Base-by-base conservation (phyloP, 208 protist species). In the Phytomonas francai region DNA sequence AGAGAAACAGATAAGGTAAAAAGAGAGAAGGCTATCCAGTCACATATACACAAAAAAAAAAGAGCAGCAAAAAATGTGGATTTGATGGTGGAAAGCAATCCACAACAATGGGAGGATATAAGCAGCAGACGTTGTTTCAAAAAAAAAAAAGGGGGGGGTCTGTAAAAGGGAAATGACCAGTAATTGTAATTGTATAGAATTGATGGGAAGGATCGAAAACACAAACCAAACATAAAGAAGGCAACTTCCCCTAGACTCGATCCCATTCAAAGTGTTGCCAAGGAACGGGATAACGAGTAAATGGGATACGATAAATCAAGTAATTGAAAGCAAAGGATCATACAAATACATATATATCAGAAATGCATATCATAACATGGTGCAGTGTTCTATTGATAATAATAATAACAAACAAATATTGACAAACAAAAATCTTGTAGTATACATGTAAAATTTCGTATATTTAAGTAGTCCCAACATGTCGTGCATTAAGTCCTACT, bases 31-130 rank as follows among this genome's bases (percentile, higher is more conserved):
- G 3, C 31, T 27, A 16, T 62, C 9, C 16, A 29, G 3, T 34
- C 28, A 16, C n/a, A 34, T 62, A 68, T 32, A 49, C 39, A 69
- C 1, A 45, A 61, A 33, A 28, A 28, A 36, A 60, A 69, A 62
- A 22, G 32, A n/a, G 34, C 58, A 62, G 29, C 28, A 8, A 33
- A 33, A 59, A 9, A 39, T 62, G 58, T 22, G 58, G 14, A 22
- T 22, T 42, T 22, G 2, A 19, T 39, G 5, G 1, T 2, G 34
- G 16, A 62, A 62, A 6, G 34, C 2, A 22, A 22, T 62, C 34
- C 4, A 62, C 9, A 49, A 49, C 3, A 9, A 39, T 39, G 9
- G 3, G 34, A 39, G 1, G 39, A 49, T 19, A 49, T 19, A 49
- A 49, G 12, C 16, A 12, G 6, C 12, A 49, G 14, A 19, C 12